A percentile compares a stretch with the other conserved stretches of the same genome.
phyloP scores from a whole-genome alignment of 2,329 filamentous ascomycete species.

The Pyricularia grisea region DNA sequence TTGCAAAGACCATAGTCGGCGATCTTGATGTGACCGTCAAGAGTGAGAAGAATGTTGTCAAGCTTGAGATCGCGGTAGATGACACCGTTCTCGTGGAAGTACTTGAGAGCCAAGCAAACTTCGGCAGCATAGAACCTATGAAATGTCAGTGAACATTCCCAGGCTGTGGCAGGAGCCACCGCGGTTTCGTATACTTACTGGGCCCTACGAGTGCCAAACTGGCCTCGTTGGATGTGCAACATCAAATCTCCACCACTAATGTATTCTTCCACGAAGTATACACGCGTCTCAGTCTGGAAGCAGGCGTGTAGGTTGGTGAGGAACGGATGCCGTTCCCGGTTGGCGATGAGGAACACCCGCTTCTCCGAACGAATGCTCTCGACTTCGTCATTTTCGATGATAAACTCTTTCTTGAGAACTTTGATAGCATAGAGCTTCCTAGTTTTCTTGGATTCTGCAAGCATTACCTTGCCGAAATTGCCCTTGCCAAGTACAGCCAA shows the following conservation, averaged over 20 bases:
- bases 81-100: slow-evolving; percentile 98
- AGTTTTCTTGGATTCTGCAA: slow-evolving; percentile 90
- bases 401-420: slow-evolving; percentile 98
- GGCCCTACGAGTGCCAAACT: slow-evolving; percentile 90
- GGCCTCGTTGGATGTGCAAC: slow-evolving; percentile 95
- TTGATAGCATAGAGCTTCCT: slow-evolving; percentile 97
- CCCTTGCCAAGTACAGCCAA: slow-evolving; percentile 95
- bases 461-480: slow-evolving; percentile 99
- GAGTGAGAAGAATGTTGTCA: slow-evolving; percentile 80
- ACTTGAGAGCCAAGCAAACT: slow-evolving; percentile 93
- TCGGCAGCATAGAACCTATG: slow-evolving; percentile 89
- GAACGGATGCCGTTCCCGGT: slow-evolving; percentile 95
- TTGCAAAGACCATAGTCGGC: slow-evolving; percentile 98
- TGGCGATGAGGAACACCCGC: slow-evolving; percentile 91
- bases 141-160: not conserved
- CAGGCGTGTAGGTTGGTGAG: slow-evolving; percentile 90
- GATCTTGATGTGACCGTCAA: slow-evolving; percentile 98
- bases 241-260: slow-evolving; percentile 97
- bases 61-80: slow-evolving; percentile 98
- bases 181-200: slow-evolving; percentile 53
- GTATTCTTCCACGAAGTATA: slow-evolving; percentile 99
- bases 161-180: too few species aligned
- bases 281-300: slow-evolving; percentile 96
- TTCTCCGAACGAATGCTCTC: slow-evolving; percentile 97
- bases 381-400: slow-evolving; percentile 98